A percentile compares a stretch with the other conserved stretches of the same genome.
Evolutionary conservation across 805 yeast species (phyloP).

Genomic region (Candida glaebosa): DNA sequence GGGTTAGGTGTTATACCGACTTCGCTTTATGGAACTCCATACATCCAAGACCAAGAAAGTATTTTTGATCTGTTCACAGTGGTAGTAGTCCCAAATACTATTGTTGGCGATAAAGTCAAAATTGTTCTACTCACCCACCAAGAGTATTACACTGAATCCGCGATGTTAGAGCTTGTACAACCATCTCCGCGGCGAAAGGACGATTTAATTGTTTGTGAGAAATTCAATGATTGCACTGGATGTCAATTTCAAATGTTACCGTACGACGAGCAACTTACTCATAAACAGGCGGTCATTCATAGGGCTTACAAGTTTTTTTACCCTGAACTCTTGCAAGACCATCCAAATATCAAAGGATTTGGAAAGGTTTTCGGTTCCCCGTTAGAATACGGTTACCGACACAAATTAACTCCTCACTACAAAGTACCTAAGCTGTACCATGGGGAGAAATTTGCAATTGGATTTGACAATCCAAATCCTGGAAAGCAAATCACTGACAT

Average conservation of each 20-base stretch:
- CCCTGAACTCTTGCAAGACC: constrained; percentile 19
- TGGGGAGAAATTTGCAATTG: constrained; percentile 19
- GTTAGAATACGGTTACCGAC: constrained; percentile 34
- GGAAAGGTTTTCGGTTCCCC: constrained; percentile 34
- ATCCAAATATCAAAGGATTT: constrained; percentile 10
- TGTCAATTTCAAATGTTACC: constrained; percentile 42
- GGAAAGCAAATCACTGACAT: constrained; percentile 27
- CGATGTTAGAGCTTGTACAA: constrained; percentile 16
- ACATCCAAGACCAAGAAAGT: constrained; percentile 11
- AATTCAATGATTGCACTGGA: constrained; percentile 37
- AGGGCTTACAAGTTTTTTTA: constrained; percentile 34
- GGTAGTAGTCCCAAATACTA: constrained; percentile 34
- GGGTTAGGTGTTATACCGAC: constrained; percentile 33
- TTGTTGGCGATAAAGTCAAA: constrained; percentile 35
- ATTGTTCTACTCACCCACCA: constrained; percentile 29
- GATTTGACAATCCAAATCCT: constrained; percentile 26
- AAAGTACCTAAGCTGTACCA: constrained; percentile 11
- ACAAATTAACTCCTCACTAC: constrained; percentile 42
- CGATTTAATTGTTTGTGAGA: constrained; percentile 26
- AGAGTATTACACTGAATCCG: constrained; percentile 27
- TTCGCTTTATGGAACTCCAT: constrained; percentile 14
- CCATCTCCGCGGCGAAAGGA: constrained; percentile 20
- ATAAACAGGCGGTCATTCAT: constrained; percentile 26
- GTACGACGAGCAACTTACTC: constrained; percentile 34
- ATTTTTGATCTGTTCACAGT: constrained; percentile 18